Percentiles rank a stretch among this genome's conserved stretches.
These are phyloP conservation scores for Petasospora fabianii DNA, from an alignment of 1,139 yeast genomes.

Conservation along the genomic window DNA sequence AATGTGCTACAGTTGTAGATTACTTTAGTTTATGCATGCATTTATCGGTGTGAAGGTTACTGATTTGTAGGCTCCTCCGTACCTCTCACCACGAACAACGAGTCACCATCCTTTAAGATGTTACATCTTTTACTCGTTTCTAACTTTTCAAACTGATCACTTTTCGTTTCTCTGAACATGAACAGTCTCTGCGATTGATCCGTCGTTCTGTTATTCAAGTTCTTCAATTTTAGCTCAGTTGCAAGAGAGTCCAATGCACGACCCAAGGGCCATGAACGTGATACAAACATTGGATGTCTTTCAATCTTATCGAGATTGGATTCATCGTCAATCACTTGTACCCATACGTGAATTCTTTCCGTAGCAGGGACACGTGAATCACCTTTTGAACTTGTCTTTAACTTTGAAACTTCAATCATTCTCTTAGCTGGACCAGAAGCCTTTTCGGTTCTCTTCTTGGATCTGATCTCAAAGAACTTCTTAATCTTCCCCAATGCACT, in stretches of 20 bases:
- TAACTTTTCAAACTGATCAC: slow-evolving; percentile 31
- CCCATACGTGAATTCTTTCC: slow-evolving; percentile 64
- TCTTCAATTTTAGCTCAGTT: slow-evolving; percentile 47
- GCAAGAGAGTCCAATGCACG: slow-evolving; percentile 70
- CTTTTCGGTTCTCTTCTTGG: slow-evolving; percentile 16
- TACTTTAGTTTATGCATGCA: no score
- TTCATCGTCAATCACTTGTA: slow-evolving; percentile 43
- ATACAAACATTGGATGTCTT: slow-evolving; percentile 45
- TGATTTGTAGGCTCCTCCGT: slow-evolving; percentile 14
- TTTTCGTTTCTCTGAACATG: slow-evolving; percentile 27
- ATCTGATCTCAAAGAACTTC: slow-evolving; percentile 37
- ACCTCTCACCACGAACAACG: slow-evolving; percentile 58
- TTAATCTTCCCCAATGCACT: slow-evolving; percentile 46
- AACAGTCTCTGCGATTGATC: slow-evolving; percentile 32
- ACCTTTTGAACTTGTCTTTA: slow-evolving; percentile 63
- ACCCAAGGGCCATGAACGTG: slow-evolving; percentile 73
- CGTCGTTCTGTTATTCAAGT: slow-evolving; percentile 50
- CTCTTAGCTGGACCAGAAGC: slow-evolving; percentile 25
- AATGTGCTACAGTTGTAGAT: no score
- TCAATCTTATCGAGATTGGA: slow-evolving; percentile 29
- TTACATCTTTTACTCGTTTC: slow-evolving; percentile 42
- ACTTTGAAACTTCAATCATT: slow-evolving; percentile 37
- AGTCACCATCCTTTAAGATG: slow-evolving; percentile 48
- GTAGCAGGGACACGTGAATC: slow-evolving; percentile 50
- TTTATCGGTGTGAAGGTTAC: no score